Conservation (phyloP, 179 eudicot species). For the Sideroxylon spinosum region DNA sequence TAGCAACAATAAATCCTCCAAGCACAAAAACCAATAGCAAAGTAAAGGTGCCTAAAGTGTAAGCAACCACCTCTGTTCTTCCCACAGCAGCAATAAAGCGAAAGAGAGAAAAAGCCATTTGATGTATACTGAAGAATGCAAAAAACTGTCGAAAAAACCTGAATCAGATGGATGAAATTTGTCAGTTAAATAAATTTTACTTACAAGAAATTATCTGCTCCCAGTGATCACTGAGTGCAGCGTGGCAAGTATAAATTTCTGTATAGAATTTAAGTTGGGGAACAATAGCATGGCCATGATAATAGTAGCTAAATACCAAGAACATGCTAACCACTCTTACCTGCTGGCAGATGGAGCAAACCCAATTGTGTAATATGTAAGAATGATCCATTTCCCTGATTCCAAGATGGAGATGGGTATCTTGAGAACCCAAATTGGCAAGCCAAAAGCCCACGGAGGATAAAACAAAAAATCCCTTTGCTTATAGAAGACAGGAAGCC, state of each 20-base stretch:
- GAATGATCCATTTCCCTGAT: constrained; percentile 59
- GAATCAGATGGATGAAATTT: constrained; percentile 17
- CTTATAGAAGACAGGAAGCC: constrained; percentile 68
- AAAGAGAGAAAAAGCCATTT: constrained; percentile 74
- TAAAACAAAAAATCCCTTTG: constrained; percentile 67
- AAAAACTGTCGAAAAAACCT: constrained; percentile 76
- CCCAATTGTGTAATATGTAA: constrained; percentile 82
- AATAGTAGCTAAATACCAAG: background rate
- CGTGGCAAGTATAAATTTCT: background rate
- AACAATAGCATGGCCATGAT: no score
- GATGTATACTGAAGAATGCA: constrained; percentile 70
- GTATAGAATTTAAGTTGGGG: background rate
- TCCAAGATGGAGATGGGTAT: constrained; percentile 65
- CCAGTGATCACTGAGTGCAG: background rate
- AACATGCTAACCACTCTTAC: constrained; percentile 22
- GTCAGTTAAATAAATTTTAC: background rate
- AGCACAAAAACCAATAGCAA: constrained; percentile 63
- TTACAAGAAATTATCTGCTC: background rate
- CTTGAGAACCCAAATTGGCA: constrained; percentile 74
- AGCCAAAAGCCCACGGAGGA: constrained; percentile 78
- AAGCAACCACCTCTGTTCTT: constrained; percentile 73
- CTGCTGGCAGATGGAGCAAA: constrained; percentile 67
- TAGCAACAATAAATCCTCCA: constrained; percentile 79
- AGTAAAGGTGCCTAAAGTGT: constrained; percentile 54
- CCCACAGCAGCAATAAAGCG: constrained; percentile 76